Evolutionary conservation across 352 stramenopile genomes (phyloP).

Genomic region (Phytophthora quininea): DNA sequence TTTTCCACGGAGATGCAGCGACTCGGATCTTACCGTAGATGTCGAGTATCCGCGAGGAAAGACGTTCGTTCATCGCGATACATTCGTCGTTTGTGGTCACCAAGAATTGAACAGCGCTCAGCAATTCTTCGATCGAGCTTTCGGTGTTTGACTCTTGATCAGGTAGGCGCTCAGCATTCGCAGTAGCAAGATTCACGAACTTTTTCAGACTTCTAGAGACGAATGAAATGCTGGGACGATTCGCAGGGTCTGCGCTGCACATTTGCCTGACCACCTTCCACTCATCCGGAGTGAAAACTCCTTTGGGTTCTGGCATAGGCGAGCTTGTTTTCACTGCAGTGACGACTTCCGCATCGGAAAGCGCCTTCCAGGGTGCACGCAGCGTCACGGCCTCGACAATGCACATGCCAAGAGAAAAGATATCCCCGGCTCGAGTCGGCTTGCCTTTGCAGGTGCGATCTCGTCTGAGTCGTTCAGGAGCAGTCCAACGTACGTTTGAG

Average conservation of each 20-base stretch:
- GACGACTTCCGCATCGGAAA: constrained; percentile 9
- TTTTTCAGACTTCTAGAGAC: constrained; percentile 6
- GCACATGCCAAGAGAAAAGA: constrained; percentile 22
- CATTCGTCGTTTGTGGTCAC: constrained; percentile 5
- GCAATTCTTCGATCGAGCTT: constrained; percentile 3
- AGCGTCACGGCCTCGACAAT: constrained; percentile 26
- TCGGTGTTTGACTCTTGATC: too few relatives aligned
- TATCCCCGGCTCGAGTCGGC: constrained; percentile 8
- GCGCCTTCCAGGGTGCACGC: constrained; percentile 8
- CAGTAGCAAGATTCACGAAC: background rate
- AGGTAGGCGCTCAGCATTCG: too few relatives aligned
- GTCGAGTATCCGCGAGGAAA: constrained; percentile 10
- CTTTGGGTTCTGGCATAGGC: constrained; percentile 1
- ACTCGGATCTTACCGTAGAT: constrained; percentile 17
- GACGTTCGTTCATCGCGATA: constrained; percentile 16
- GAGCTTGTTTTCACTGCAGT: constrained; percentile 2
- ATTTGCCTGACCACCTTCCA: constrained; percentile 21
- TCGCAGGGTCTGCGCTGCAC: constrained; percentile 12
- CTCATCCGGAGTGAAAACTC: constrained; percentile 14
- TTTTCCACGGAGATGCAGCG: constrained; percentile 8
- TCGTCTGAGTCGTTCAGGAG: constrained; percentile 17
- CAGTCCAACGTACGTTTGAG: constrained; percentile 17
- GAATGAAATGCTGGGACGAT: constrained; percentile 16
- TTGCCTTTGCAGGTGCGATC: background rate
- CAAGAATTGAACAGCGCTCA: constrained; percentile 18